A percentile compares a stretch with the other conserved stretches of the same genome.
phyloP scores from a whole-genome alignment of 208 protist species.

The Porcisia hertigi region DNA sequence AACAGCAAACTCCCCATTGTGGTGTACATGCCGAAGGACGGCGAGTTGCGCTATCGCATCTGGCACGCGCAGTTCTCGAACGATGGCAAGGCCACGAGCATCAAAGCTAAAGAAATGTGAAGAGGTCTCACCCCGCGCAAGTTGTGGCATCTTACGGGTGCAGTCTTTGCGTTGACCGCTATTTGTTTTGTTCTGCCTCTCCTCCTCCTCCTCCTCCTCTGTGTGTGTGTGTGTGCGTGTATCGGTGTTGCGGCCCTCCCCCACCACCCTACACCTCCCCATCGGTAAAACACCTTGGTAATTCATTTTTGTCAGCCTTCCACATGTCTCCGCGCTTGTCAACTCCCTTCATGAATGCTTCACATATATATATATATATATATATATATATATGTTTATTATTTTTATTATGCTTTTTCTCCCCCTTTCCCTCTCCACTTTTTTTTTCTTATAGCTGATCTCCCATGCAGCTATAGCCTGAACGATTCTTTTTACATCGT shows the following conservation, averaged over 20 bases:
- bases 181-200: not conserved
- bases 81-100: slow-evolving; percentile 5
- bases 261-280: not conserved
- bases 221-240: not conserved
- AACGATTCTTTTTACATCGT: not conserved
- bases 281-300: too few species aligned
- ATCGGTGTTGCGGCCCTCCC: not conserved
- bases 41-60: slow-evolving; percentile 57
- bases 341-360: too few species aligned
- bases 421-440: too few species aligned
- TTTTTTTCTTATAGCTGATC: not conserved
- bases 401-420: not conserved
- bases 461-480: not conserved
- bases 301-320: too few species aligned
- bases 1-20: slow-evolving; percentile 65
- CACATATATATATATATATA: too few species aligned
- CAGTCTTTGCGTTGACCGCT: not conserved
- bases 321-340: too few species aligned
- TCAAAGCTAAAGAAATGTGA: slow-evolving; percentile 12
- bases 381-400: too few species aligned
- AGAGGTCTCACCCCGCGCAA: not conserved
- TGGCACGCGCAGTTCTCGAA: slow-evolving; percentile 23
- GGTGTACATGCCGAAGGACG: slow-evolving; percentile 51
- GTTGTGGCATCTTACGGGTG: not conserved
- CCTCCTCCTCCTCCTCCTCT: not conserved